phyloP scores from a whole-genome alignment of 768 basidiomycete genomes.

The Panaeolus papilionaceus region DNA sequence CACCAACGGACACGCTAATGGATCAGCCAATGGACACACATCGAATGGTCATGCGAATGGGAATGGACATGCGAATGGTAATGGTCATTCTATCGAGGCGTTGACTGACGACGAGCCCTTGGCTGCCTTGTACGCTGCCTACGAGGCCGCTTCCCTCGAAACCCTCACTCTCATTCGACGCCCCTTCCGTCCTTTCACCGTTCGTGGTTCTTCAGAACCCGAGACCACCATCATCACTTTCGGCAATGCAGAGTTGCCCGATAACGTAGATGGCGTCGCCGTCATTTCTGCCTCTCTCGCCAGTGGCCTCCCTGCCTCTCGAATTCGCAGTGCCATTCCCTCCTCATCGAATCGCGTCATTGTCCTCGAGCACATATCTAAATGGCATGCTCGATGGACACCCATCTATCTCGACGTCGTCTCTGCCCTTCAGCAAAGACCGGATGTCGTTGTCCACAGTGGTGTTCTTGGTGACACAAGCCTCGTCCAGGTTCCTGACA shows the following conservation, averaged over 20 bases:
- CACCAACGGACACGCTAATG: slow-evolving; percentile 26
- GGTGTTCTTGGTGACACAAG: slow-evolving; percentile 62
- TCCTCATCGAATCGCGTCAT: slow-evolving; percentile 68
- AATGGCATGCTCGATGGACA: slow-evolving; percentile 85
- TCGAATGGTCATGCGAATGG: slow-evolving; percentile 6
- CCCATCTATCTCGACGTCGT: slow-evolving; percentile 87
- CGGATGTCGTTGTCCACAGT: slow-evolving; percentile 60
- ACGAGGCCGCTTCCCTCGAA: slow-evolving; percentile 71
- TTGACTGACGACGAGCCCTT: slow-evolving; percentile 33
- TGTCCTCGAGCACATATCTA: slow-evolving; percentile 81
- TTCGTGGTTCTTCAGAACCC: slow-evolving; percentile 60
- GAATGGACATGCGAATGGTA: neutral
- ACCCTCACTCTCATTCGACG: slow-evolving; percentile 69
- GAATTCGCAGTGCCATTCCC: slow-evolving; percentile 66
- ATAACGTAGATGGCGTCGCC: slow-evolving; percentile 60
- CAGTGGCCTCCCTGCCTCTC: slow-evolving; percentile 70
- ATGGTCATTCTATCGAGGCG: neutral
- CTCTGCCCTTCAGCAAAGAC: slow-evolving; percentile 68
- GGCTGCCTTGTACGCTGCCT: slow-evolving; percentile 54
- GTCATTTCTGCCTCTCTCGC: slow-evolving; percentile 73
- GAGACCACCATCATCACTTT: slow-evolving; percentile 76
- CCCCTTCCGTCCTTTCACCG: slow-evolving; percentile 59
- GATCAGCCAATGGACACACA: slow-evolving; percentile 25
- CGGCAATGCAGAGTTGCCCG: slow-evolving; percentile 52
- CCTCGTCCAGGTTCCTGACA: slow-evolving; percentile 45